Evolutionary conservation across 306 rosid species (phyloP).

Genomic region (Clitoria ternatea): DNA sequence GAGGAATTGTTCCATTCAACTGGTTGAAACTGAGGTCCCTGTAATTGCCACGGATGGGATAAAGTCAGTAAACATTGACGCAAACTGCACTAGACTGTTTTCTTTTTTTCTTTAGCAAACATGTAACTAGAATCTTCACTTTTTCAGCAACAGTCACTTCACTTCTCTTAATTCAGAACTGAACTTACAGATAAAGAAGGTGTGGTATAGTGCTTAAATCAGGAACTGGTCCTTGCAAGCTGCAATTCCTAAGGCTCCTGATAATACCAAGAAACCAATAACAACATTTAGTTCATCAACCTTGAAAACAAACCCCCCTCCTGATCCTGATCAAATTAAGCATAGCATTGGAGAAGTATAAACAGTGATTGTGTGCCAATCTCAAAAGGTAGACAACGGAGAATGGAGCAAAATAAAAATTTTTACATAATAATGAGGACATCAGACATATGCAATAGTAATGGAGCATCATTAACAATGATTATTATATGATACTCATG

Average conservation of each 20-base stretch:
- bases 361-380: not conserved
- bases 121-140: not conserved
- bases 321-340: conserved; percentile 14
- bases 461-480: not conserved
- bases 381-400: not conserved
- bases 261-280: conserved; percentile 26
- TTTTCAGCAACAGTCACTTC: not conserved
- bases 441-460: not conserved
- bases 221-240: conserved; percentile 78
- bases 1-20: conserved; percentile 71
- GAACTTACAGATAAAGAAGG: conserved; percentile 67
- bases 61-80: conserved; percentile 22
- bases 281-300: conserved; percentile 16
- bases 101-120: not conserved
- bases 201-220: conserved; percentile 59
- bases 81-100: not conserved
- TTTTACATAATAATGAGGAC: not conserved
- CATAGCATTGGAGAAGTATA: not conserved
- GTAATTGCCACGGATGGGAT: conserved; percentile 37
- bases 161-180: conserved; percentile 21
- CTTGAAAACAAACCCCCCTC: not conserved
- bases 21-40: conserved; percentile 82
- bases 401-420: not conserved
- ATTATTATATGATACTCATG: not conserved
- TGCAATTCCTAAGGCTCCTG: conserved; percentile 93